phyloP scores from a whole-genome alignment of 2,329 filamentous ascomycete species.

The Ophiostoma himal-ulmi region DNA sequence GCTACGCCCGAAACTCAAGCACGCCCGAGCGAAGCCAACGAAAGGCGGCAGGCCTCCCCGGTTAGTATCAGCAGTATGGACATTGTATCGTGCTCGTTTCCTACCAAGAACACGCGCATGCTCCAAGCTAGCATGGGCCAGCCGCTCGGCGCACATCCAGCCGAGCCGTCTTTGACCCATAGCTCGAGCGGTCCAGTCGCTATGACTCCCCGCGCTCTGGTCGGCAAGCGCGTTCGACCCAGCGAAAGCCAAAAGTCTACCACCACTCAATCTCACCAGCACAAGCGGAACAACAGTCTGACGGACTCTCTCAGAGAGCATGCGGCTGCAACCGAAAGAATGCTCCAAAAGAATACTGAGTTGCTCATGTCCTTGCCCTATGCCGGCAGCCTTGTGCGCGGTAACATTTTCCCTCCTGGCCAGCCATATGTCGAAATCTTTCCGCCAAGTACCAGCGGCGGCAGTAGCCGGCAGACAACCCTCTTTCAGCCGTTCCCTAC shows the following conservation, averaged over 20 bases:
- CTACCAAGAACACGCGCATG: constrained; percentile 44
- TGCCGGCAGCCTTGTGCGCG: constrained; percentile 79
- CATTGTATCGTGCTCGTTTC: constrained; percentile 59
- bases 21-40: constrained; percentile 28
- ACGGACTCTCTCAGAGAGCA: constrained; percentile 76
- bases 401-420: constrained; percentile 74
- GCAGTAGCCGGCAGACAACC: constrained; percentile 48
- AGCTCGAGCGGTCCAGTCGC: constrained; percentile 48
- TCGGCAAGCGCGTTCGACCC: constrained; percentile 55
- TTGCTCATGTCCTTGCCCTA: constrained; percentile 60
- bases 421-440: constrained; percentile 72
- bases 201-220: constrained; percentile 51
- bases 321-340: constrained; percentile 43
- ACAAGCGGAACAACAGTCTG: constrained; percentile 83
- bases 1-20: constrained; percentile 41
- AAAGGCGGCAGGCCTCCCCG: constrained; percentile 44
- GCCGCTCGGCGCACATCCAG: constrained; percentile 51
- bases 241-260: constrained; percentile 30
- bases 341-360: constrained; percentile 50
- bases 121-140: constrained; percentile 38
- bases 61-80: constrained; percentile 55
- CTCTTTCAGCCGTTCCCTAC: constrained; percentile 40
- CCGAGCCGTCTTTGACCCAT: constrained; percentile 45
- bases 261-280: constrained; percentile 40
- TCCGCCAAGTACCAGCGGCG: constrained; percentile 44